Base-by-base conservation (phyloP, 345 rosid species). In the Fremontodendron californicum region DNA sequence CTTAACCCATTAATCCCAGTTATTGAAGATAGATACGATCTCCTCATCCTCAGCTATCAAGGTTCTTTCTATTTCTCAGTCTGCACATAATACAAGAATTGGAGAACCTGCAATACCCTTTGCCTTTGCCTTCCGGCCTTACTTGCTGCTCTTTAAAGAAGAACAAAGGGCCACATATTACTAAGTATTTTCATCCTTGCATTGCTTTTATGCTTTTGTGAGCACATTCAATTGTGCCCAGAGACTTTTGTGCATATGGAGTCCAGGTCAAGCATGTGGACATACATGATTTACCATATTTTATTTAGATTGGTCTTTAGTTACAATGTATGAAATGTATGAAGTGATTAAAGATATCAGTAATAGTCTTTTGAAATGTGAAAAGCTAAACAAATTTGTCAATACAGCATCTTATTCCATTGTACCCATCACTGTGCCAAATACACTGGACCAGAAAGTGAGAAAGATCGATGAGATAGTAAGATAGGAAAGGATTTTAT, bases 61-160 rank as follows among this genome's bases (percentile, higher is more conserved):
- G 64, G 71, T 46, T 31, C 19, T 60, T 64, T 37, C 13, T 18
- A 52, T 67, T 57, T 77, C 61, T 25, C 19, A 62, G 66, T 70
- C 78, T 78, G 78, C 75, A 58, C 71, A 66, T 77, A 58, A 72
- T 51, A 62, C 68, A 16, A 55, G 75, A 75, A 52, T 12, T 78
- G 79, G 48, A 54, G 77, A 60, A 65, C 19, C 57, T 15, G 33
- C 48, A 43, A 61, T 71, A 78, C 43, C 80, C n/a, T 78, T 31
- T 18, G 39, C 35, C 70, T 61, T 27, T 3, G 19, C 9, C 35
- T 62, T n/a, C 3, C 52, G 21, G 55, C 31, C 73, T 58, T 25
- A 11, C 10, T n/a, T 54, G 60, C 27, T 63, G 40, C 37, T 13
- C 65, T 2, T 25, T 31, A 16, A 31, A 61, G 40, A 29, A 61